Evolutionary conservation across 2,329 filamentous ascomycete species (phyloP).

Genomic region (Fusarium citri): DNA sequence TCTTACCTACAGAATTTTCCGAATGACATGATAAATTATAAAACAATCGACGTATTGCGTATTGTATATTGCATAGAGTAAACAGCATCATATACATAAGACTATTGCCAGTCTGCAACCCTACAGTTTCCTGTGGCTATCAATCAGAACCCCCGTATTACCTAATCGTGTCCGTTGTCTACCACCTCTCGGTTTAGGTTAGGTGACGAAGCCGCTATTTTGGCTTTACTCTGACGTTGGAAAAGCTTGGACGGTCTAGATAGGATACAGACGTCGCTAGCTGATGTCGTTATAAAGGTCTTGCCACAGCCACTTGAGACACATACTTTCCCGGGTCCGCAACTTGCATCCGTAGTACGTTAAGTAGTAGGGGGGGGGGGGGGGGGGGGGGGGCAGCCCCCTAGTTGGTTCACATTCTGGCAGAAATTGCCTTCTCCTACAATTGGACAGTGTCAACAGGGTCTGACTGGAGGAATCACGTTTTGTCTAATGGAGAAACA

Average conservation of each 20-base stretch:
- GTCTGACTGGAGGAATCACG: not conserved
- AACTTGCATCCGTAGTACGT: too few relatives aligned
- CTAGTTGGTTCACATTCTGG: not conserved
- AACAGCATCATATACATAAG: not conserved
- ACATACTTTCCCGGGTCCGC: not conserved
- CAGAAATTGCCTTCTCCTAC: not conserved
- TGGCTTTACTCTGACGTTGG: not conserved
- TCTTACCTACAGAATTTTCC: too few relatives aligned
- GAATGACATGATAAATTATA: too few relatives aligned
- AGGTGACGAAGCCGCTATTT: not conserved
- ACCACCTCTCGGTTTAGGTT: not conserved
- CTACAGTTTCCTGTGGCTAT: fast-evolving
- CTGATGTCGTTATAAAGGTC: not conserved
- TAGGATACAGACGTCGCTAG: not conserved
- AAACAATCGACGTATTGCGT: too few relatives aligned
- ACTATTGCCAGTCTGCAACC: not conserved
- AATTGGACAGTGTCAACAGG: fast-evolving
- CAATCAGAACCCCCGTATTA: not conserved
- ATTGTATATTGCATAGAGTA: fast-evolving
- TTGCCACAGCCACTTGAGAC: not conserved
- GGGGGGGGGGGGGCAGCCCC: not conserved
- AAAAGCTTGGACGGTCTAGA: not conserved
- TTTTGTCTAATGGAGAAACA: not conserved
- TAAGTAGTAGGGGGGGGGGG: too few relatives aligned
- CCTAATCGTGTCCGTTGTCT: too few relatives aligned